Evolutionary conservation across 345 rosid species (phyloP).

Genomic region (Ceriops tagal): DNA sequence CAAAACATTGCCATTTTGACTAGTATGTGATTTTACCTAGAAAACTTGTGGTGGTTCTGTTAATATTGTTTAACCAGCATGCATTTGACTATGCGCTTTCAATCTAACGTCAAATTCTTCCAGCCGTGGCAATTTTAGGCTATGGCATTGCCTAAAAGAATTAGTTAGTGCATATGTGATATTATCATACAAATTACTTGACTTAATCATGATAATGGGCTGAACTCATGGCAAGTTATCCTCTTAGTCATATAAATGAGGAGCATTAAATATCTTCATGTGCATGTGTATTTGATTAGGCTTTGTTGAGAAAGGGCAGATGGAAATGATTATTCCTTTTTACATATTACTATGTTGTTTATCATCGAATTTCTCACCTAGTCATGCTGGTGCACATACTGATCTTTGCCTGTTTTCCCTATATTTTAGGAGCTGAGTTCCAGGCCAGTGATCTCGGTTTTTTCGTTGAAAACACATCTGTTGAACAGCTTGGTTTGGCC

Average conservation of each 20-base stretch:
- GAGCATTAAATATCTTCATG: no score
- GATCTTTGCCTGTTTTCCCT: conserved; percentile 10
- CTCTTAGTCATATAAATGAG: no score
- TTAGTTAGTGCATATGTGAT: no score
- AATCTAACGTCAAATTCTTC: neutral
- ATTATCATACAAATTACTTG: no score
- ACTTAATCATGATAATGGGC: no score
- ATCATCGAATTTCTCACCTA: neutral
- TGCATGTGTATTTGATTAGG: no score
- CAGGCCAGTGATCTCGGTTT: conserved; percentile 83
- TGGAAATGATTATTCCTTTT: no score
- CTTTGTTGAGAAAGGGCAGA: no score
- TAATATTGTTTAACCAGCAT: neutral
- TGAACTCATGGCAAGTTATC: no score
- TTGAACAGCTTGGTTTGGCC: conserved; percentile 87
- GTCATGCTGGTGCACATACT: neutral
- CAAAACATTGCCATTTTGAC: conserved; percentile 94
- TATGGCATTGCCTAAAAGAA: neutral
- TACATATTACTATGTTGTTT: neutral
- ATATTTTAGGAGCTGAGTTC: conserved; percentile 74
- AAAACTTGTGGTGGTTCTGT: neutral
- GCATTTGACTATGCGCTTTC: neutral
- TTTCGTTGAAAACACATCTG: conserved; percentile 60
- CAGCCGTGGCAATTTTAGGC: neutral
- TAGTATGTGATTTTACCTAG: conserved; percentile 32